Evolutionary conservation across 2,329 filamentous ascomycete species (phyloP).

Genomic region (Fusarium piperis): DNA sequence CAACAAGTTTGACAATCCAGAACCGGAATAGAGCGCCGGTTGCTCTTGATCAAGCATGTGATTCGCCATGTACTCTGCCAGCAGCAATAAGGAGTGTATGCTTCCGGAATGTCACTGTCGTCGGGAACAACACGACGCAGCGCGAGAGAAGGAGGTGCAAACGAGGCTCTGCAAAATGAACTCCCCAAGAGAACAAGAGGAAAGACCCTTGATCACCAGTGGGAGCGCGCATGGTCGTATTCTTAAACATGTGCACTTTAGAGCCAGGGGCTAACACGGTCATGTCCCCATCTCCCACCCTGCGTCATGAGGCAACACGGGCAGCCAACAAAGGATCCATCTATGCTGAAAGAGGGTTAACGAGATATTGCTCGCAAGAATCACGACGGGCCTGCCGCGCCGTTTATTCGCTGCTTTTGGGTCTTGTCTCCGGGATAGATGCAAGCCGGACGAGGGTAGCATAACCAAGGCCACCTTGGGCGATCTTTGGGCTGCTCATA

Average conservation of each 20-base stretch:
- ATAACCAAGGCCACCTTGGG: slow-evolving; percentile 17
- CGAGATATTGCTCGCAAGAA: slow-evolving; percentile 13
- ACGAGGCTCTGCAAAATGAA: background rate
- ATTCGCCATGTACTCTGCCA: slow-evolving; percentile 29
- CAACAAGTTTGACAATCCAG: slow-evolving; percentile 7
- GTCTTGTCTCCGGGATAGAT: slow-evolving; percentile 22
- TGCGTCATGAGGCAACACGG: slow-evolving; percentile 29
- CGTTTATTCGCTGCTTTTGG: slow-evolving; percentile 36
- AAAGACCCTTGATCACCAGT: slow-evolving; percentile 1
- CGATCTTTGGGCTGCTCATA: slow-evolving; percentile 34
- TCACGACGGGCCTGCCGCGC: slow-evolving; percentile 12
- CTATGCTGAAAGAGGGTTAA: slow-evolving; percentile 34
- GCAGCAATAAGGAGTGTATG: background rate
- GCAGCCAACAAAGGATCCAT: slow-evolving; percentile 24
- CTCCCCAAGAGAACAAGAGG: background rate
- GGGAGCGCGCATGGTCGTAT: slow-evolving; percentile 20
- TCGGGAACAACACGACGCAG: background rate
- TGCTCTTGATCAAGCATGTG: slow-evolving; percentile 12
- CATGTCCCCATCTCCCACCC: slow-evolving; percentile 18
- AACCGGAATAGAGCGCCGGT: slow-evolving; percentile 5
- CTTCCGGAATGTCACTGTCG: background rate
- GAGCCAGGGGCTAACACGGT: slow-evolving; percentile 12
- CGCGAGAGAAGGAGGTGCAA: background rate
- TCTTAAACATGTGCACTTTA: slow-evolving; percentile 30
- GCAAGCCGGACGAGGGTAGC: slow-evolving; percentile 7